These are phyloP conservation scores for Xylariales sp. DNA, from an alignment of 2,329 filamentous ascomycete species.

Conservation along the genomic window DNA sequence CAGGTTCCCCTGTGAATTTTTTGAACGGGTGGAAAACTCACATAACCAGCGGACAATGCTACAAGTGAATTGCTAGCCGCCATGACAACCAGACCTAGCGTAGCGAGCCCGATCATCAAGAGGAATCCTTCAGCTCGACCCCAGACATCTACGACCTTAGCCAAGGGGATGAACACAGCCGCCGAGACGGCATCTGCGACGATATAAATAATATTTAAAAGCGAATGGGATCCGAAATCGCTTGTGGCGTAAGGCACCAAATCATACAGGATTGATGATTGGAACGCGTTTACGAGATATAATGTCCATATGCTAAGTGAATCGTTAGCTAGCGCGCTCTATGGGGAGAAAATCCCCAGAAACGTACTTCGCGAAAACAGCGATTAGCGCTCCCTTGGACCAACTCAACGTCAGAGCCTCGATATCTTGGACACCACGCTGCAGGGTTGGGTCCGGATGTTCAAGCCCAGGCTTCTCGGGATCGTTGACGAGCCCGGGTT, in stretches of 20 bases:
- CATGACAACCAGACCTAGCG: slow-evolving; percentile 65
- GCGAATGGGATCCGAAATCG: slow-evolving; percentile 57
- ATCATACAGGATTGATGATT: slow-evolving; percentile 51
- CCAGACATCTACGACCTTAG: slow-evolving; percentile 69
- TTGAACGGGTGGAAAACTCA: slow-evolving; percentile 49
- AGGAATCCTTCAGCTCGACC: slow-evolving; percentile 67
- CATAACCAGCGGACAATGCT: slow-evolving; percentile 59
- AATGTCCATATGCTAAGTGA: slow-evolving; percentile 55
- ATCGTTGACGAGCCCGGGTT: slow-evolving; percentile 7
- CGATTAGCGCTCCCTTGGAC: slow-evolving; percentile 52
- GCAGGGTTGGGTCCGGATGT: slow-evolving; percentile 3
- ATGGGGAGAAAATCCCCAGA: neutral
- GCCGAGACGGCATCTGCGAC: slow-evolving; percentile 60
- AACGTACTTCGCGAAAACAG: slow-evolving; percentile 54
- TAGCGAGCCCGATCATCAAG: slow-evolving; percentile 59
- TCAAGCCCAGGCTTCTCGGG: slow-evolving; percentile 21
- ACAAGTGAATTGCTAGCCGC: slow-evolving; percentile 59
- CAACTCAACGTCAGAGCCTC: slow-evolving; percentile 58
- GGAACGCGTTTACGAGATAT: slow-evolving; percentile 56
- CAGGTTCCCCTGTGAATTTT: neutral
- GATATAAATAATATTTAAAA: slow-evolving; percentile 59
- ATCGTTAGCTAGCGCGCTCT: slow-evolving; percentile 11
- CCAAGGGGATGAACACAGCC: slow-evolving; percentile 66
- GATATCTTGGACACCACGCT: slow-evolving; percentile 56
- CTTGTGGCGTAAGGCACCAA: slow-evolving; percentile 55